Evolutionary conservation across 805 yeast species (phyloP).

Genomic region (Huiozyma sinensis): DNA sequence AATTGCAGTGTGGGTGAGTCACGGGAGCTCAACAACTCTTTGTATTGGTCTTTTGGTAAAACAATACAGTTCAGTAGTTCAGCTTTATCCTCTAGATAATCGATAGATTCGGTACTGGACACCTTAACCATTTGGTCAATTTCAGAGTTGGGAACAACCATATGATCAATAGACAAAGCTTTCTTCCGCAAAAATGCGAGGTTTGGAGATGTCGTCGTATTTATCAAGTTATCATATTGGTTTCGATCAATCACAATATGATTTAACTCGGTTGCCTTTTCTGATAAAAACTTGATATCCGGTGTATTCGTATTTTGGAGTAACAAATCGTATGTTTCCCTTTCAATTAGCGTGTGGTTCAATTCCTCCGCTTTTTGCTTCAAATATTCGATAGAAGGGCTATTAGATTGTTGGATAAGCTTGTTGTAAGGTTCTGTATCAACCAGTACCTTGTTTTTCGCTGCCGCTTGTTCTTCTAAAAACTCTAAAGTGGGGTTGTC

Average conservation of each 20-base stretch:
- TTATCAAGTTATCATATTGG: not conserved
- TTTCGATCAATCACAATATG: not conserved
- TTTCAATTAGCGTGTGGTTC: not conserved
- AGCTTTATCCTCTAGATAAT: not conserved
- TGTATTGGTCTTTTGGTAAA: not conserved
- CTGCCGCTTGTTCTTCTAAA: not conserved
- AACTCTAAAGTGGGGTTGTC: not conserved
- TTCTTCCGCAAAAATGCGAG: not conserved
- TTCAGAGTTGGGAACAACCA: not conserved
- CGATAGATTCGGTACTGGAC: no score
- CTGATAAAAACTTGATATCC: not conserved
- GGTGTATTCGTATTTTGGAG: not conserved
- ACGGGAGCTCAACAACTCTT: not conserved
- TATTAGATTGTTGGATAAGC: not conserved
- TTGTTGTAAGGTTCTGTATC: not conserved
- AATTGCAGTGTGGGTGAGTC: not conserved
- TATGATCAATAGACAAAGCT: not conserved
- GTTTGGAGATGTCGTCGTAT: not conserved
- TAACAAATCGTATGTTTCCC: not conserved
- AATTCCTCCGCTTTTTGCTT: not conserved
- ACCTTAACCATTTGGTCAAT: no score
- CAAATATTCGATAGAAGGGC: conserved; percentile 6
- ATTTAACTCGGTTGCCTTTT: not conserved
- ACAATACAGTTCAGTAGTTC: not conserved
- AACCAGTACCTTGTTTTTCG: not conserved